Base-by-base conservation (phyloP, 306 rosid genomes). In the Sindora glabra region DNA sequence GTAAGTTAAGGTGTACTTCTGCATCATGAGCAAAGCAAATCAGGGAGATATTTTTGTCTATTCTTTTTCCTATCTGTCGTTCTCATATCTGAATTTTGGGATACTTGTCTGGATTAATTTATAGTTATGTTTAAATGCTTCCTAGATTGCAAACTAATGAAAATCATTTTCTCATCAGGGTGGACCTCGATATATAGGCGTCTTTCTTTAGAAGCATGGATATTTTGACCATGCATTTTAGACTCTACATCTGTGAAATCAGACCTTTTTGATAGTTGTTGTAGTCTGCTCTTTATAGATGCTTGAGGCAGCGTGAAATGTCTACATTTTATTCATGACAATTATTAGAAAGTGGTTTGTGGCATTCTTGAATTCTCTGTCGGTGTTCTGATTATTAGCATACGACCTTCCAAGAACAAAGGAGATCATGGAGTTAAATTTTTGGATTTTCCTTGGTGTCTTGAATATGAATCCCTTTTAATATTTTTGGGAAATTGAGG, bases 11-110 rank as follows among this genome's bases (percentile, higher is more conserved):
- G 72, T 56, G 60, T 30, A 25, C 37, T 48, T 62, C 48, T 73
- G 69, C 71, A 5, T 36, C 49, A 36, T 76, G 71, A 75, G 81
- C 53, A 56, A 46, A 74, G 83, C 71, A 69, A 66, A 58, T 32
- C 67, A 77, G 82, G 80, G 71, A 61, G 74, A 68, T 63, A 34
- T 55, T 42, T 68, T 39, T 59, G 58, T 69, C 58, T 6, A n/a
- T 62, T 36, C 62, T 62, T 11, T 40, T 64, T 38, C 27, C 29
- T 56, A 45, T 74, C 47, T 70, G 64, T 68, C 64, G 3, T 52
- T 65, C 53, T 75, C 52, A 48, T 56, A 39, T 70, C 66, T 67
- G 72, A 73, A 49, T 59, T 50, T 67, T 61, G 74, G 70, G 66
- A 57, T 71, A 65, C 62, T 64, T 71, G 23, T 50, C 52, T 22